Base-by-base conservation (phyloP, 1,139 yeast genomes). In the Yamadazyma sp. region DNA sequence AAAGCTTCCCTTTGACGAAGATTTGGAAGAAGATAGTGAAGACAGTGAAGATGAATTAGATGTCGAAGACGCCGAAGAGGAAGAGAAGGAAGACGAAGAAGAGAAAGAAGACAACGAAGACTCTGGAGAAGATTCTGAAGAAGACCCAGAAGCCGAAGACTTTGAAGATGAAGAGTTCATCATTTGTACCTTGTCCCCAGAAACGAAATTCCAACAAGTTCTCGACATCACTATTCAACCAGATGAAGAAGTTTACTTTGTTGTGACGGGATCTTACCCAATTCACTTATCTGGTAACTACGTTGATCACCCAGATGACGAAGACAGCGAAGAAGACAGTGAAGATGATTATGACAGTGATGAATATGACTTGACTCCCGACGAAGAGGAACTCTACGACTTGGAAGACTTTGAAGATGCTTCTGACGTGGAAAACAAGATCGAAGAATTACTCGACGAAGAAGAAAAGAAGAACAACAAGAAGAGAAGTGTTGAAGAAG, bases 201-300 rank as follows among this genome's bases (percentile, higher is more conserved):
- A 83, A 60, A 59, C 71, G 40, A 86, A 80, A 62, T 90, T 67
- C 77, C 99, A 92, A 74, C 97, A 90, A 74, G 72, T 94, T 45
- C 64, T 92, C 45, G 97, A 92, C 59, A 70, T 92, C 53, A 88
- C 95, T 58, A 85, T 94, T 59, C 77, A 84, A 44, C 96, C 97
- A 55, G 94, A 84, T 59, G 98, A 92, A 70, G 96, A 89, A 59
- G 90, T 92, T 46, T 82, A 76, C 73, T 92, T 92, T 60, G 94
- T 88, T 56, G 97, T 87, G 44, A 85, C 96, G 49, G 98, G 98
- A 54, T 89, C 97, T 27, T 89, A 88, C 72, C 86, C 96, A 52
- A 75, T 92, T 51, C 95, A 90, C 64, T 74, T 92, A 57, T 76
- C 88, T 54, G 99, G 99, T 73, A 90, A 92, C 82, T 88, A 84